These are phyloP conservation scores for Otatea glauca DNA, from an alignment of 176 grass and related monocot species.

Conservation along the genomic window DNA sequence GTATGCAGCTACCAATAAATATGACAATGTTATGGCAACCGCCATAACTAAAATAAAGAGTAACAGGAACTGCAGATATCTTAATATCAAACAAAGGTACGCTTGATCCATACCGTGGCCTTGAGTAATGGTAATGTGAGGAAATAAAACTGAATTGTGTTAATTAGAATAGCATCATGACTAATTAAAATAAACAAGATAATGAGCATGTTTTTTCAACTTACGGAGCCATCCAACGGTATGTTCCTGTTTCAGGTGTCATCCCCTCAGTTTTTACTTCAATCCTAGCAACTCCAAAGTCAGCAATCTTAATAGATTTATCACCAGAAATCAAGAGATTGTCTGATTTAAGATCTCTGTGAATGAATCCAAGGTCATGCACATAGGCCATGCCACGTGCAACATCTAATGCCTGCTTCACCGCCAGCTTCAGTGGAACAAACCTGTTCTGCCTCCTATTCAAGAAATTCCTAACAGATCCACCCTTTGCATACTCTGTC, in stretches of 20 bases:
- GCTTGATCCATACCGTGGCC: not conserved
- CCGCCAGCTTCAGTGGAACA: slow-evolving; percentile 70
- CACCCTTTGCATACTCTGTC: slow-evolving; percentile 78
- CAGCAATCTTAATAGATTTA: slow-evolving; percentile 82
- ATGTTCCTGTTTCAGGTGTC: slow-evolving; percentile 92
- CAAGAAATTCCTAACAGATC: slow-evolving; percentile 76
- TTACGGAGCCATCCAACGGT: slow-evolving; percentile 96
- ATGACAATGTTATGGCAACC: slow-evolving; percentile 31
- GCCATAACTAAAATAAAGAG: not conserved
- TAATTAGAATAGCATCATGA: slow-evolving; percentile 24
- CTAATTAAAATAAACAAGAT: slow-evolving; percentile 9
- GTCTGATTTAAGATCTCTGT: slow-evolving; percentile 80
- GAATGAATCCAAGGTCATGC: slow-evolving; percentile 75
- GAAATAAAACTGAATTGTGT: not conserved
- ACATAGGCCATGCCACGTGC: slow-evolving; percentile 82
- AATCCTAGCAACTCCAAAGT: slow-evolving; percentile 83
- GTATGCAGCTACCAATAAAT: not conserved
- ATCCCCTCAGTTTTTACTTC: slow-evolving; percentile 82
- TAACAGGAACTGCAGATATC: not conserved
- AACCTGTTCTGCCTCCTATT: slow-evolving; percentile 64
- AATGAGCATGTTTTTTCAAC: slow-evolving; percentile 44
- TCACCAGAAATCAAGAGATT: slow-evolving; percentile 78
- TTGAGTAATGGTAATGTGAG: slow-evolving; percentile 4
- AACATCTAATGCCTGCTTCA: slow-evolving; percentile 76
- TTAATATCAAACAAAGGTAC: slow-evolving; percentile 17